Evolutionary conservation across 306 rosid genomes (phyloP).

Genomic region (Argentina anserina): DNA sequence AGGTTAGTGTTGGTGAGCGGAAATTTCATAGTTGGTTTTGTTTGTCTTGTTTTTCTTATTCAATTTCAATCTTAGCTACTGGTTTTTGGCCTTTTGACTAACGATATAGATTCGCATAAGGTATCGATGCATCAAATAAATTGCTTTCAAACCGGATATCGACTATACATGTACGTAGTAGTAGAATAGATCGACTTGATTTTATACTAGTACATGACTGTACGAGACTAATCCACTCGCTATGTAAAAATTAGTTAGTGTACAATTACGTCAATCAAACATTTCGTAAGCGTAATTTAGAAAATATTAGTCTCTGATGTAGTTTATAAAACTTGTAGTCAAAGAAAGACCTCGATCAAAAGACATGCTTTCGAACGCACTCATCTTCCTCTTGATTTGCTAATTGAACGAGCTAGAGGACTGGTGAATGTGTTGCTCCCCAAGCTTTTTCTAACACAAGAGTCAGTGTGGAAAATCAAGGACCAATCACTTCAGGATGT

Average conservation of each 20-base stretch:
- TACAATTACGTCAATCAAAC: background rate
- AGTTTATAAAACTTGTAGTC: background rate
- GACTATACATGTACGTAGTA: too few relatives aligned
- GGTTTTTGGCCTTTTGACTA: background rate
- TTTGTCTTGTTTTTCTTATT: background rate
- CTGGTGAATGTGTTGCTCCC: background rate
- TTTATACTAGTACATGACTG: background rate
- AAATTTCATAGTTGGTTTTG: background rate
- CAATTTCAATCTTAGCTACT: too few relatives aligned
- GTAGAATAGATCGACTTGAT: background rate
- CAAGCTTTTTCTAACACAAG: background rate
- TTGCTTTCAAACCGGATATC: too few relatives aligned
- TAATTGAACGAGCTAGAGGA: background rate
- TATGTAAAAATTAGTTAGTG: too few relatives aligned
- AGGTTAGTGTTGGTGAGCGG: slow-evolving; percentile 6
- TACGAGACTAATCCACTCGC: too few relatives aligned
- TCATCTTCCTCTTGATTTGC: background rate
- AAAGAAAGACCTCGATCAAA: background rate
- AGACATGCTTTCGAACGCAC: slow-evolving; percentile 6
- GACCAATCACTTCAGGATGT: background rate
- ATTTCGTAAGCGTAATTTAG: background rate
- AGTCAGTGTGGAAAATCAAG: background rate
- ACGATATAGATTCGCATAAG: background rate
- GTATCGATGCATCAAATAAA: background rate
- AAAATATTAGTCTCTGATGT: background rate